A percentile compares a stretch with the other conserved stretches of the same genome.
These are phyloP conservation scores for Circinella minor DNA, from an alignment of 371 early-diverging fungal genomes.

Conservation along the genomic window DNA sequence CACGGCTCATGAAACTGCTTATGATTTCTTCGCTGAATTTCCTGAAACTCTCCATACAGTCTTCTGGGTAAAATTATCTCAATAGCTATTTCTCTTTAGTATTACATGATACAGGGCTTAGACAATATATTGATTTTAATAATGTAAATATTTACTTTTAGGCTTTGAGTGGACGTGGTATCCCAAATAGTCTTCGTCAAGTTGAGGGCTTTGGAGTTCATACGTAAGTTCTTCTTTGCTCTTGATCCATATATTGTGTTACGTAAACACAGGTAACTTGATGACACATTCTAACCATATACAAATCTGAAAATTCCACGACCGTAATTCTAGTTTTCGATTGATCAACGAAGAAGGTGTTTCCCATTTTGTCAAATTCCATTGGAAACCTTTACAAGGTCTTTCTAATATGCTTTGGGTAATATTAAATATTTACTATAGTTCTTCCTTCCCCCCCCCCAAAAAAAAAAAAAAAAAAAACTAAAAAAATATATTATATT, in stretches of 20 bases:
- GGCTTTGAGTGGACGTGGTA: constrained; percentile 47
- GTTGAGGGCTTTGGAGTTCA: constrained; percentile 51
- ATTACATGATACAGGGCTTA: neutral
- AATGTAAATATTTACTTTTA: neutral
- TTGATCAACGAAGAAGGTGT: constrained; percentile 51
- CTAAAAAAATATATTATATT: neutral
- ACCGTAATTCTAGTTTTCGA: constrained; percentile 28
- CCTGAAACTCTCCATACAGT: constrained; percentile 54
- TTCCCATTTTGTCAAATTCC: constrained; percentile 51
- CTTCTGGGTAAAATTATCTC: constrained; percentile 33
- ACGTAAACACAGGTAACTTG: neutral
- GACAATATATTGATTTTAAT: neutral
- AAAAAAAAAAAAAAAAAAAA: neutral
- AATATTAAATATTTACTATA: neutral
- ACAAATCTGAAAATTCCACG: neutral
- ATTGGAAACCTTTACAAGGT: constrained; percentile 57
- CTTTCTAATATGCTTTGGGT: constrained; percentile 46
- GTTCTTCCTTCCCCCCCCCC: neutral
- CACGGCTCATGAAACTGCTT: constrained; percentile 56
- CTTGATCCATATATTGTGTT: neutral
- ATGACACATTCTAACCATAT: neutral
- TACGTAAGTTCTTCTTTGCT: constrained; percentile 21
- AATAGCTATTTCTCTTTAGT: neutral
- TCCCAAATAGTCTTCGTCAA: constrained; percentile 45
- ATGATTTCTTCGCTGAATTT: constrained; percentile 52